Percentiles rank a stretch among this genome's conserved stretches.
Conservation (phyloP, 352 stramenopile genomes). For the Saprolegnia parasitica region DNA sequence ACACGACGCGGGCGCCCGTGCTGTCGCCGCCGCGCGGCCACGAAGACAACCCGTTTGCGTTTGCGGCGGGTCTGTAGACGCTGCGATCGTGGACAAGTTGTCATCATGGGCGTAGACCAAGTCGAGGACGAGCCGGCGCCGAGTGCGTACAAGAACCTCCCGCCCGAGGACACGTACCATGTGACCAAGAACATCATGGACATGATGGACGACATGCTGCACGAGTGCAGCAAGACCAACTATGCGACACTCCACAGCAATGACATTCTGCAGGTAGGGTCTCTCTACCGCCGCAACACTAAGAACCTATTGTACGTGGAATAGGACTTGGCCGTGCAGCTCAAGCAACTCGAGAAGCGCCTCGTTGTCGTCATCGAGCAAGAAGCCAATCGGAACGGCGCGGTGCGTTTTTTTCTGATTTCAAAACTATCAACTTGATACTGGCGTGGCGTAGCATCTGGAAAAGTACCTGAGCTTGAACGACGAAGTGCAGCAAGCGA, state of each 20-base stretch:
- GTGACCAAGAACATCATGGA: conserved; percentile 62
- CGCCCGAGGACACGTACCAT: conserved; percentile 52
- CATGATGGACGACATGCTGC: conserved; percentile 83
- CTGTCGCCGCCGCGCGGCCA: conserved; percentile 33
- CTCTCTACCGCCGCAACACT: not conserved
- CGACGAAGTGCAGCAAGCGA: conserved; percentile 51
- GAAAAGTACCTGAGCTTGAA: conserved; percentile 68
- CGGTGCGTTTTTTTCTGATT: conserved; percentile 41
- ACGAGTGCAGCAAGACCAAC: conserved; percentile 49
- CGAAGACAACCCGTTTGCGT: not conserved
- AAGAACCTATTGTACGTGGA: too few relatives aligned
- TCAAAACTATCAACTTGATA: not conserved
- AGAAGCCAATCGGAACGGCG: conserved; percentile 47
- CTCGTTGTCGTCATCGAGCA: conserved; percentile 61
- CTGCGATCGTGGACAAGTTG: too few relatives aligned
- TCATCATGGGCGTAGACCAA: conserved; percentile 14
- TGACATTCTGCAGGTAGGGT: conserved; percentile 41
- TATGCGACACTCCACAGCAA: conserved; percentile 43
- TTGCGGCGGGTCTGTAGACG: not conserved
- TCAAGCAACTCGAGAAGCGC: conserved; percentile 53
- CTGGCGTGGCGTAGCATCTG: conserved; percentile 37
- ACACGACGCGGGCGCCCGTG: conserved; percentile 60
- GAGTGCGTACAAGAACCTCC: conserved; percentile 44
- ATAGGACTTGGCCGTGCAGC: conserved; percentile 52
- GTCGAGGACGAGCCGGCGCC: conserved; percentile 9